phyloP scores from a whole-genome alignment of 305 asterid species.

The Andrographis paniculata region DNA sequence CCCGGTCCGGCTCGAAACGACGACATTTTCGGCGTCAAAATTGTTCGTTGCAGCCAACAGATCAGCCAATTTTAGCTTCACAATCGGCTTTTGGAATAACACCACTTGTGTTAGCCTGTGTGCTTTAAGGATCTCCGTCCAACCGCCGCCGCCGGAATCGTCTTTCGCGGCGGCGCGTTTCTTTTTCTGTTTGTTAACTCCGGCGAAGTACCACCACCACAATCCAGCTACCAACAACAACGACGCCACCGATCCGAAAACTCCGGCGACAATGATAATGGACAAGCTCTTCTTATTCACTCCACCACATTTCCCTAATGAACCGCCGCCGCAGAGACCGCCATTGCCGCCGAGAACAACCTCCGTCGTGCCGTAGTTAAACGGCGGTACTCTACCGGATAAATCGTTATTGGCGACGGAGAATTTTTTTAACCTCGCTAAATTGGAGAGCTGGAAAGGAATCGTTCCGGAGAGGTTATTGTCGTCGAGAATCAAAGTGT shows the following conservation, averaged over 20 bases:
- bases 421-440: slow-evolving; percentile 40
- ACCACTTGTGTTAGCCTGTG: slow-evolving; percentile 47
- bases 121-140: slow-evolving; percentile 43
- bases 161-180: neutral
- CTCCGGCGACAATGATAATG: slow-evolving; percentile 50
- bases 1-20: slow-evolving; percentile 46
- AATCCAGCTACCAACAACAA: slow-evolving; percentile 45
- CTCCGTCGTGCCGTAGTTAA: slow-evolving; percentile 22
- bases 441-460: slow-evolving; percentile 36
- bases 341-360: slow-evolving; percentile 34
- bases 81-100: slow-evolving; percentile 57
- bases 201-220: slow-evolving; percentile 52
- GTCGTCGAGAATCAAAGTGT: slow-evolving; percentile 32
- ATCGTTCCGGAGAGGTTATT: slow-evolving; percentile 39
- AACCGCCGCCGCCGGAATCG: slow-evolving; percentile 21
- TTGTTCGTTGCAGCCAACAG: slow-evolving; percentile 39
- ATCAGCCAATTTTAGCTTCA: slow-evolving; percentile 52
- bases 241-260: slow-evolving; percentile 45
- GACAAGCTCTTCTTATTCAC: slow-evolving; percentile 34
- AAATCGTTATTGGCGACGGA: slow-evolving; percentile 42
- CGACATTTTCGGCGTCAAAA: slow-evolving; percentile 32
- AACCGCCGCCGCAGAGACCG: slow-evolving; percentile 44
- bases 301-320: slow-evolving; percentile 39
- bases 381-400: slow-evolving; percentile 33
- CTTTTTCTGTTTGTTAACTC: slow-evolving; percentile 26